Evolutionary conservation across 129 eudicot genomes (phyloP), one percentile per base, ranked within the genome.

Genomic region (Pseudognaphalium luteoalbum): DNA sequence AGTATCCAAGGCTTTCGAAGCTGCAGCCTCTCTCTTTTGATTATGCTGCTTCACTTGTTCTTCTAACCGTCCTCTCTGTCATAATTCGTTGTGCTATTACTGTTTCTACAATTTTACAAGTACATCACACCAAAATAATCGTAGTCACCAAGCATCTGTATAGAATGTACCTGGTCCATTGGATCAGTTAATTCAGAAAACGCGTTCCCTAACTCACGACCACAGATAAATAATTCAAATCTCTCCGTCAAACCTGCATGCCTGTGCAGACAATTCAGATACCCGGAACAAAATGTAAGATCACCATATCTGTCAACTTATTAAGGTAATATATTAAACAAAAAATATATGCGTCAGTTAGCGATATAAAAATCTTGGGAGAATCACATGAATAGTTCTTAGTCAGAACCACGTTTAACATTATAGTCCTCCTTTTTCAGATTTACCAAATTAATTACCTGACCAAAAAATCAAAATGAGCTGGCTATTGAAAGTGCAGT

Each of bases 171-270:
- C 97, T 94, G 99, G 86, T 94, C 99, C 81, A 91, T 37, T 32
- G 99, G 99, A 84, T 94, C 99, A 8, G 99, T 94, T 78, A 94
- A 70, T 73, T 93, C 98, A 82, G 98, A 93, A 82, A 93, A 93
- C 2, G 98, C 97, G 79, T 93, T 93, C 32, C 91, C 98, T 70
- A 93, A 76, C 78, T 93, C 98, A 34, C 98, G 98, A n/a, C 98
- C 98, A 81, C 98, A 93, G 44, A 93, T 81, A 67, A 93, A 93
- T 21, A 93, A 89, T 81, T 93, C 98, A 77, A 93, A 93, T 81
- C 98, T 91, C 88, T 93, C 98, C 14, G 98, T 93, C 77, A 93
- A 88, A 15, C 98, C 98, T 41, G 87, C 86, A 73, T 83, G 81
- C 78, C 98, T 93, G 77, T 17, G 39, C 71, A 17, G 20, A 30